Conservation (phyloP, 345 rosid genomes). For the Sisymbrium irio region DNA sequence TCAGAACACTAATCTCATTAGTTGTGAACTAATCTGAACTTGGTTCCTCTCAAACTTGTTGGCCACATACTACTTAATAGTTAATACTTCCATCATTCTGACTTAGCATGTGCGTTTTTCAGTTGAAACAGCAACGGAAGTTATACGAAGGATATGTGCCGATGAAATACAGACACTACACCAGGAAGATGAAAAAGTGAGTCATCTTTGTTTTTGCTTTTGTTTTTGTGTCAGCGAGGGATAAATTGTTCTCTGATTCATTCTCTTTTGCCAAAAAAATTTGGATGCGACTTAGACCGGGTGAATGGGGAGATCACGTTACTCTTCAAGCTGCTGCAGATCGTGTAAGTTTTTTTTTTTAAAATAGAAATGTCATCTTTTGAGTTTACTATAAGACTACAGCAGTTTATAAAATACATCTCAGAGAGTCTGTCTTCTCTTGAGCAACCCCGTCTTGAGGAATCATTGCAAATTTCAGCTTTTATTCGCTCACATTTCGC, state of each 20-base stretch:
- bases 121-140: slow-evolving; percentile 71
- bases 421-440: background rate
- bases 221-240: background rate
- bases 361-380: background rate
- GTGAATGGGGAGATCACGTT: slow-evolving; percentile 98
- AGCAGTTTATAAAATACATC: background rate
- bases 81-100: background rate
- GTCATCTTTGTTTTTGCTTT: slow-evolving; percentile 42
- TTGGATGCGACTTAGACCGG: slow-evolving; percentile 44
- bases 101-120: slow-evolving; percentile 30
- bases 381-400: slow-evolving; percentile 6
- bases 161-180: slow-evolving; percentile 75
- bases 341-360: slow-evolving; percentile 56
- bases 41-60: background rate
- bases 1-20: background rate
- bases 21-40: background rate
- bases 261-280: slow-evolving; percentile 22
- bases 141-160: slow-evolving; percentile 86
- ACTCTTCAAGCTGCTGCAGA: slow-evolving; percentile 98
- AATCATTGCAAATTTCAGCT: background rate
- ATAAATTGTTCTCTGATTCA: background rate
- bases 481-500: slow-evolving; percentile 17
- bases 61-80: background rate
- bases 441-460: background rate
- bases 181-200: slow-evolving; percentile 86